Base-by-base conservation (phyloP, 352 stramenopile species). In the Lagenidium giganteum region DNA sequence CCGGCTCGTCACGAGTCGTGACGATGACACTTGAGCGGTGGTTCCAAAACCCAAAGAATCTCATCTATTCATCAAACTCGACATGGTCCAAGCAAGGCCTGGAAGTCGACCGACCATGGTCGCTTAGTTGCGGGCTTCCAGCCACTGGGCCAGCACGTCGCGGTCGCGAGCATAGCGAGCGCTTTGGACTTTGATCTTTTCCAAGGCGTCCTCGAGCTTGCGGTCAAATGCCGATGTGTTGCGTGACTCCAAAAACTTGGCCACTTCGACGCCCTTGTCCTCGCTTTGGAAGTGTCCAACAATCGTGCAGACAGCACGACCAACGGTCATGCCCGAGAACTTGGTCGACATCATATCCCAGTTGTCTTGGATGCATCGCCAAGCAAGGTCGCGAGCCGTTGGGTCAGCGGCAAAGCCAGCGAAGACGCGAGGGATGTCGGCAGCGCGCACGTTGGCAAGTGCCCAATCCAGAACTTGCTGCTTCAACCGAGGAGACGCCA, bases 391-490 rank as follows among this genome's bases (percentile, higher is more conserved):
- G 2, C 40, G 54, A 16, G 73, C 82, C 16, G 57, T 32, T 14
- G 58, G 58, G 25, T 84, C 67, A 32, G 52, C 64, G 3, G 68
- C 68, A 16, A 93, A 68, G 25, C 75, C 72, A 8, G 34, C 56
- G 37, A 94, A 76, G 4, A 74, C 51, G 4, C 46, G 51, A 14
- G 65, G 57, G 33, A 83, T 72, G 26, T 94, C 79, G 51, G 94
- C 80, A 16, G 63, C 60, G 1, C 78, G 73, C 8, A 91, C 73
- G 28, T 70, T 68, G 11, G 67, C 58, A 3, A 95, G 43, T 2
- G 72, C 65, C 71, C 77, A 95, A 35, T 90, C 67, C n/a, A 95
- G 63, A 11, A 86, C 69, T 36, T 81, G 64, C 25, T 57, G 57
- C 51, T 92, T 81, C 5, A 64, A 27, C 11, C 46, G 29, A 17